Base-by-base conservation (phyloP, 106 monocot genomes). In the Agapanthus africanus region DNA sequence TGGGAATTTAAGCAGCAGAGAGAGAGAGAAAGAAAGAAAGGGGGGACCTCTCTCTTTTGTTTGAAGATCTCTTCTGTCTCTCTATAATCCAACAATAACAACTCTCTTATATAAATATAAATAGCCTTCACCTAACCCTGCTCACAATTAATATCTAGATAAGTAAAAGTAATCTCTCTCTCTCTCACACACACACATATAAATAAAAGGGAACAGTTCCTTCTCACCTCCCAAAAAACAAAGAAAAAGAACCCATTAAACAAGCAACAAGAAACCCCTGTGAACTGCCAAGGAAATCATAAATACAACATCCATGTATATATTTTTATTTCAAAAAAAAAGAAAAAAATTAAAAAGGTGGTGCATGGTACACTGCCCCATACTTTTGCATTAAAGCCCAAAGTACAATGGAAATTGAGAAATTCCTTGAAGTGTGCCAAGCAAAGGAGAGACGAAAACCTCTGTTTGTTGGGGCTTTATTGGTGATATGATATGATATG, bases 331-430 rank as follows among this genome's bases (percentile, higher is more conserved):
- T n/a, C n/a, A n/a, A n/a, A n/a, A n/a, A n/a, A n/a, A n/a, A n/a
- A n/a, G n/a, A n/a, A n/a, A n/a, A n/a, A n/a, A n/a, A n/a, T n/a
- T n/a, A n/a, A n/a, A n/a, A n/a, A n/a, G n/a, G n/a, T n/a, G n/a
- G 56, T 37, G 4, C 6, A 21, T 26, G 37, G 75, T 71, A 59
- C 31, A 47, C 39, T 49, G 31, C 25, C 77, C 79, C 79, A 77
- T 79, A 78, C 82, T 61, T n/a, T 51, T 62, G 75, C 80, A 87
- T 73, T 81, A 67, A 87, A 76, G 54, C 37, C 40, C 36, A n/a
- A 81, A 77, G 90, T 90, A 90, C 90, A 78, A 72, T 83, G 75
- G 71, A 84, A 84, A n/a, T n/a, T n/a, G n/a, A n/a, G n/a, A n/a
- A n/a, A 76, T 87, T 77, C 84, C 77, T 80, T 6, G 65, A n/a